phyloP scores from a whole-genome alignment of 2,329 filamentous ascomycete species.

The Phaeosphaeriaceae sp. region DNA sequence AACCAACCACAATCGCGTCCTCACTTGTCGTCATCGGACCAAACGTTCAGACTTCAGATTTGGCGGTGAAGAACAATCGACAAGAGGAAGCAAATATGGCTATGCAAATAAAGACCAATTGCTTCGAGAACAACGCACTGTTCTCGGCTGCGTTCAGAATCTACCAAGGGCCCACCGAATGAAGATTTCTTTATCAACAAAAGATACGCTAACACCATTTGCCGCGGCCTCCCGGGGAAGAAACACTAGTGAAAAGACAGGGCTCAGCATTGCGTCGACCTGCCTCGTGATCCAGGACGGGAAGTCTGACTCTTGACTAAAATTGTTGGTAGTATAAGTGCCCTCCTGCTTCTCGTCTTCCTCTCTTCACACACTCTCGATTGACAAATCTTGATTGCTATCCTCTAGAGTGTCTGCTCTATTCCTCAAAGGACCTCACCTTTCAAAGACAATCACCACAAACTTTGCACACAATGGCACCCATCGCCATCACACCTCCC shows the following conservation, averaged over 20 bases:
- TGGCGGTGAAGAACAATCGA: not conserved
- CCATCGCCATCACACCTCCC: slow-evolving; percentile 43
- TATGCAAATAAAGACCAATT: slow-evolving; percentile 5
- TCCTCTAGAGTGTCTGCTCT: too few relatives aligned
- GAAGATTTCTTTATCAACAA: slow-evolving; percentile 23
- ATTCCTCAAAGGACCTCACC: not conserved
- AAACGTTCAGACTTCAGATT: slow-evolving; percentile 1
- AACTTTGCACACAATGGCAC: slow-evolving; percentile 31
- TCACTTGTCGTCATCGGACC: slow-evolving; percentile 12
- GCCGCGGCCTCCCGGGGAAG: slow-evolving; percentile 19
- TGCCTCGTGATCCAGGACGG: slow-evolving; percentile 31
- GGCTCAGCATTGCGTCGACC: slow-evolving; percentile 20
- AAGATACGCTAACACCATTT: slow-evolving; percentile 12
- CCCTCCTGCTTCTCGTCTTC: slow-evolving; percentile 9
- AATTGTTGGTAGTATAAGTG: slow-evolving; percentile 29
- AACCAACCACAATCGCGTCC: slow-evolving; percentile 15
- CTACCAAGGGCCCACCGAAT: slow-evolving; percentile 10
- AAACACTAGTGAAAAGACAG: slow-evolving; percentile 15
- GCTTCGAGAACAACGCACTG: not conserved
- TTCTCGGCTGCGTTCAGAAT: not conserved
- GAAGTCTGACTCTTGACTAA: slow-evolving; percentile 34
- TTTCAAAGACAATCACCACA: not conserved
- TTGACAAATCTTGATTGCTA: not conserved
- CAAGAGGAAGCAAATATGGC: not conserved
- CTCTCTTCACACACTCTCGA: not conserved